Conservation (phyloP, 2,329 filamentous ascomycete genomes). For the Parastagonospora nodorum region DNA sequence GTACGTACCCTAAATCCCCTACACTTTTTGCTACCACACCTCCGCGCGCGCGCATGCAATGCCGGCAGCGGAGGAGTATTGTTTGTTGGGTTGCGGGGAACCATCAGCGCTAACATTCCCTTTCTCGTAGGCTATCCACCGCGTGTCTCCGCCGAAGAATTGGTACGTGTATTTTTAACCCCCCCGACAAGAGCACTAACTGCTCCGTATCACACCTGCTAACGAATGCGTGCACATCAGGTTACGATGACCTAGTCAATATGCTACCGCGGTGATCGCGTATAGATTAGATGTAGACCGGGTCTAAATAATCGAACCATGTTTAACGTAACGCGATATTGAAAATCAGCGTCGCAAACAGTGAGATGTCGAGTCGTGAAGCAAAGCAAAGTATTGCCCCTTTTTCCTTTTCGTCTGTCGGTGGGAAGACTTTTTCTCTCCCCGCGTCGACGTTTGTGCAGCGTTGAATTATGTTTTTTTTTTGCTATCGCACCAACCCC, state of each 20-base stretch:
- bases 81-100: not conserved
- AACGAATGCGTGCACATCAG: slow-evolving; percentile 10
- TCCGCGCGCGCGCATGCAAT: slow-evolving; percentile 16
- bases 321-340: too few relatives aligned
- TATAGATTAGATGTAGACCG: not conserved
- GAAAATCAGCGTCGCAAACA: too few relatives aligned
- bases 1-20: slow-evolving; percentile 31
- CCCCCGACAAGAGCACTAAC: not conserved
- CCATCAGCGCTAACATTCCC: slow-evolving; percentile 7
- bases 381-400: too few relatives aligned
- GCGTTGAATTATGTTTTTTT: too few relatives aligned
- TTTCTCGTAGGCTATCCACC: slow-evolving; percentile 41
- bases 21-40: not conserved
- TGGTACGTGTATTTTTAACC: slow-evolving; percentile 25
- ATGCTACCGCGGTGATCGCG: not conserved
- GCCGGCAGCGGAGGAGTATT: not conserved
- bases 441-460: too few relatives aligned
- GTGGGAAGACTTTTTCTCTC: too few relatives aligned
- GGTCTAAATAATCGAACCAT: not conserved
- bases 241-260: slow-evolving; percentile 35
- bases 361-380: too few relatives aligned
- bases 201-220: not conserved
- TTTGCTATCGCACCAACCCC: too few relatives aligned
- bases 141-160: slow-evolving; percentile 47
- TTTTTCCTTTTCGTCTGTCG: too few relatives aligned